Conservation (phyloP, 2,329 filamentous ascomycete species). For the Neurospora sp. region DNA sequence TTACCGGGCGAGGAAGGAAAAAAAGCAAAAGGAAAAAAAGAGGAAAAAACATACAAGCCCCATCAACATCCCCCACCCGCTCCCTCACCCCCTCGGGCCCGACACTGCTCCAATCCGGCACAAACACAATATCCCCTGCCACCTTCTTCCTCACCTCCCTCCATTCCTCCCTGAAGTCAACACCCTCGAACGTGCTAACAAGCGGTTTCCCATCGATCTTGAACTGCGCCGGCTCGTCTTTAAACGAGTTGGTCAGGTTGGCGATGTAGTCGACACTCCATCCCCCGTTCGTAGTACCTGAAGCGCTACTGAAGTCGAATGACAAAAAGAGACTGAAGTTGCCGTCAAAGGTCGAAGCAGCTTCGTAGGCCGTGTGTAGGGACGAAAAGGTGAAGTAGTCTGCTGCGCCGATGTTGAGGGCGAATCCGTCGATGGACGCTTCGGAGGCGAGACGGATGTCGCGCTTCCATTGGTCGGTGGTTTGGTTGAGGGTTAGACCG, state of each 20-base stretch:
- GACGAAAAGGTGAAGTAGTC: not conserved
- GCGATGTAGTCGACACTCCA: constrained; percentile 4
- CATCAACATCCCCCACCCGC: not conserved
- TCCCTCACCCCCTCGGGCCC: not conserved
- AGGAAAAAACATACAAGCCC: constrained; percentile 2
- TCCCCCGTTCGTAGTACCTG: too few species aligned
- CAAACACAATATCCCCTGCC: constrained; percentile 4
- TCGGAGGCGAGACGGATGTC: constrained; percentile 4
- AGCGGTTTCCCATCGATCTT: constrained; percentile 6
- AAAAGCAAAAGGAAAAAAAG: not conserved
- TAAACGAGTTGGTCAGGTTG: constrained; percentile 2
- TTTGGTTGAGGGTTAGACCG: constrained; percentile 3
- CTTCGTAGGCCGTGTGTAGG: constrained; percentile 2
- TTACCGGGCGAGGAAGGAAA: too few species aligned
- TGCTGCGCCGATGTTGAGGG: constrained; percentile 6
- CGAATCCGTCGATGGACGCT: constrained; percentile 9
- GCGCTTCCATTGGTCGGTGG: constrained; percentile 2
- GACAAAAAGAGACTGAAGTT: constrained; percentile 8
- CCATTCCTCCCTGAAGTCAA: constrained; percentile 1
- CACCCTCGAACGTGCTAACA: constrained; percentile 9
- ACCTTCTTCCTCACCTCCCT: constrained; percentile 1
- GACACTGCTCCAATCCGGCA: constrained; percentile 6
- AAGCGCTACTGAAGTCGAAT: constrained; percentile 6
- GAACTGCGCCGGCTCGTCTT: constrained; percentile 4
- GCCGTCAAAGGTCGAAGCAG: not conserved